A percentile compares a stretch with the other conserved stretches of the same genome.
These are phyloP conservation scores for Fraxinus xanthoxyloides DNA, from an alignment of 305 asterid genomes.

Conservation along the genomic window DNA sequence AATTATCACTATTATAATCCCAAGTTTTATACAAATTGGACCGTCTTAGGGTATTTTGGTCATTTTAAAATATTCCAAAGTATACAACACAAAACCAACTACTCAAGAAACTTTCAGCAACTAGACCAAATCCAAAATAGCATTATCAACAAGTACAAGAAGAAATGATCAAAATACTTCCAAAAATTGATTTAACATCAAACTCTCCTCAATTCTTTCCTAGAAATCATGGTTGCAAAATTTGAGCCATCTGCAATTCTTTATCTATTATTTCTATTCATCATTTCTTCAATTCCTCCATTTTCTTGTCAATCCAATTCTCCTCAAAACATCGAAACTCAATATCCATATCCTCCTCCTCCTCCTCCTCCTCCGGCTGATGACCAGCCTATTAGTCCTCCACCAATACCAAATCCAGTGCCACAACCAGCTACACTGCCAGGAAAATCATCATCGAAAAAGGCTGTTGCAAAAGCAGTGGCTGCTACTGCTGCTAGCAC, in stretches of 20 bases:
- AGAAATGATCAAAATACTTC: slow-evolving; percentile 48
- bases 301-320: slow-evolving; percentile 36
- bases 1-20: not conserved
- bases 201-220: slow-evolving; percentile 15
- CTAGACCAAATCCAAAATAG: slow-evolving; percentile 35
- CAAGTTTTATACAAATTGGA: not conserved
- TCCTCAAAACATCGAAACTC: slow-evolving; percentile 61
- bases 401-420: slow-evolving; percentile 8
- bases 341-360: slow-evolving; percentile 51
- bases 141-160: slow-evolving; percentile 9
- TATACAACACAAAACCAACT: slow-evolving; percentile 38
- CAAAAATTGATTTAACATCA: slow-evolving; percentile 21
- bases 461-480: slow-evolving; percentile 68
- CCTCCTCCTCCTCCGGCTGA: slow-evolving; percentile 20
- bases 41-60: slow-evolving; percentile 16
- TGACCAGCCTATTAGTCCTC: slow-evolving; percentile 14
- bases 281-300: slow-evolving; percentile 33
- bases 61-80: slow-evolving; percentile 35
- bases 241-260: slow-evolving; percentile 25
- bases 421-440: slow-evolving; percentile 22
- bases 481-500: slow-evolving; percentile 74
- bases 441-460: slow-evolving; percentile 34
- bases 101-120: slow-evolving; percentile 64
- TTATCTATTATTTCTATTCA: slow-evolving; percentile 26
- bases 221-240: slow-evolving; percentile 45